These are phyloP conservation scores for Lumnitzera littorea DNA, from an alignment of 345 rosid species.

Conservation along the genomic window DNA sequence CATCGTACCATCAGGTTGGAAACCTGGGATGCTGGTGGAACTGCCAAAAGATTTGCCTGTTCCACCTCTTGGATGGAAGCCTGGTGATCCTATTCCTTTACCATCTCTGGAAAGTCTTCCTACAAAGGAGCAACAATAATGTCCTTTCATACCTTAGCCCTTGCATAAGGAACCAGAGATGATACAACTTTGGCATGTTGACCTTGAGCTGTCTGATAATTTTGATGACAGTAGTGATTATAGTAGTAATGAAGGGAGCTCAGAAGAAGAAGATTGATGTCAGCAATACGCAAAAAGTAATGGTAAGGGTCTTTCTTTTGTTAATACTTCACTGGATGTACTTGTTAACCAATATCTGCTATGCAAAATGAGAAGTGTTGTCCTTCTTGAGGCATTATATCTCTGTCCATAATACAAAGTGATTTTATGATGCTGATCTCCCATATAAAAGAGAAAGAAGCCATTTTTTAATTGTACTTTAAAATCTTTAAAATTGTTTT, in stretches of 20 bases:
- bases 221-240: slow-evolving; percentile 71
- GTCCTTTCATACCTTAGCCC: slow-evolving; percentile 44
- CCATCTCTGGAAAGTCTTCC: slow-evolving; percentile 60
- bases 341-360: no score
- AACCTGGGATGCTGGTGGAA: slow-evolving; percentile 91
- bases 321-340: no score
- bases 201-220: slow-evolving; percentile 64
- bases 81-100: slow-evolving; percentile 71
- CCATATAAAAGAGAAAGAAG: no score
- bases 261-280: slow-evolving; percentile 17
- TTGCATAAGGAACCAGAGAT: slow-evolving; percentile 56
- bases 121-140: slow-evolving; percentile 33
- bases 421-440: no score
- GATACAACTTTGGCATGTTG: slow-evolving; percentile 77
- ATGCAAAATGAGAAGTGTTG: no score
- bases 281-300: no score
- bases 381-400: no score
- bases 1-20: slow-evolving; percentile 79
- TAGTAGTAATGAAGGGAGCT: slow-evolving; percentile 25
- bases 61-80: slow-evolving; percentile 93
- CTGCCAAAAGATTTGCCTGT: slow-evolving; percentile 60
- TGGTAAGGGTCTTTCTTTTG: no score
- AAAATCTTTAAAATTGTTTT: no score
- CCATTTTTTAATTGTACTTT: no score
- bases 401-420: no score